phyloP scores from a whole-genome alignment of 108 stramenopile species.

The Cyclotella baltica region DNA sequence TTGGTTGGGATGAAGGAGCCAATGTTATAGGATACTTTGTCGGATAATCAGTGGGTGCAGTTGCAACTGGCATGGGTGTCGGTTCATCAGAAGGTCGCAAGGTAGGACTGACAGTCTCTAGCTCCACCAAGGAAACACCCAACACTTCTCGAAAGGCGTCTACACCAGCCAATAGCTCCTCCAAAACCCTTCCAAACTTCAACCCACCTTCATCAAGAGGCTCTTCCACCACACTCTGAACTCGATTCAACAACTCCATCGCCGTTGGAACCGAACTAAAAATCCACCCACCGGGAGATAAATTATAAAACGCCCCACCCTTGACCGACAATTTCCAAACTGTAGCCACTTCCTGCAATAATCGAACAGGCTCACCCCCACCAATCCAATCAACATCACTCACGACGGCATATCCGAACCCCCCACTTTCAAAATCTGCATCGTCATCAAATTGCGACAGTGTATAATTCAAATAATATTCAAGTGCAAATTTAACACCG shows the following conservation, averaged over 20 bases:
- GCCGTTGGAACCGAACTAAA: background rate
- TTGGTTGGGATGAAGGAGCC: background rate
- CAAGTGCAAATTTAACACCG: background rate
- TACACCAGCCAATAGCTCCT: background rate
- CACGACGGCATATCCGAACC: background rate
- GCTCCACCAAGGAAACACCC: background rate
- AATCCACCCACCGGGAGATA: constrained; percentile 8
- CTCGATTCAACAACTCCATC: background rate
- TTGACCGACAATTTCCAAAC: background rate
- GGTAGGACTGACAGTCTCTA: background rate
- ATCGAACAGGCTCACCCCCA: background rate
- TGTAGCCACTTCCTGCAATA: background rate
- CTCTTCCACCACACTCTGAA: constrained; percentile 15
- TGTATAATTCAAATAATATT: constrained; percentile 12
- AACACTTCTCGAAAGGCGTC: background rate
- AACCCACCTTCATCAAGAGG: background rate
- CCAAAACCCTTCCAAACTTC: background rate
- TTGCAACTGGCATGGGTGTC: no score
- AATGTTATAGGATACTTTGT: background rate
- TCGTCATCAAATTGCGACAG: constrained; percentile 7
- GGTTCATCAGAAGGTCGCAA: background rate
- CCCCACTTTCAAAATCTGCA: background rate
- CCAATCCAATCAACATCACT: background rate
- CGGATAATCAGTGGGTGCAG: background rate
- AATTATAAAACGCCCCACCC: background rate